Evolutionary conservation across 805 yeast species (phyloP).

Genomic region (Starmerella stigmatis): DNA sequence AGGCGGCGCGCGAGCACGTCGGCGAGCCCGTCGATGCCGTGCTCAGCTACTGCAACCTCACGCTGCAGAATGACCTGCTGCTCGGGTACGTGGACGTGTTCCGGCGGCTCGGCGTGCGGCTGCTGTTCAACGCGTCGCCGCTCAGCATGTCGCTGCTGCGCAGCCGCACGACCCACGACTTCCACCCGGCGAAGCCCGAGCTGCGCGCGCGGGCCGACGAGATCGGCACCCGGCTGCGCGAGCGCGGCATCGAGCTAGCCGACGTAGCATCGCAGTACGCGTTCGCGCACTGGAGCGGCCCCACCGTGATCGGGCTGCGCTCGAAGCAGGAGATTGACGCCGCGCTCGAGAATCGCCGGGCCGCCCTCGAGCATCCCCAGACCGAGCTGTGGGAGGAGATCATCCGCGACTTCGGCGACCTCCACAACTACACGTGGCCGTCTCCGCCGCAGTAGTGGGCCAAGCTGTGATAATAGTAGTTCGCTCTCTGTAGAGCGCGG

Average conservation of each 20-base stretch:
- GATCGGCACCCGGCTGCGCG: slow-evolving; percentile 40
- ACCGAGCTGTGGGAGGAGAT: slow-evolving; percentile 14
- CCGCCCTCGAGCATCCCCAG: slow-evolving; percentile 29
- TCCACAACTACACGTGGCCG: slow-evolving; percentile 17
- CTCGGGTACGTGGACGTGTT: slow-evolving; percentile 42
- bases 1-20: slow-evolving; percentile 37
- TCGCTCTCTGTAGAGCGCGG: too few species aligned
- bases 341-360: slow-evolving; percentile 52
- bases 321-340: slow-evolving; percentile 48
- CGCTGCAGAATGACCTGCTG: slow-evolving; percentile 60
- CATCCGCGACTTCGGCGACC: slow-evolving; percentile 16
- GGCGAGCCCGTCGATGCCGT: slow-evolving; percentile 64
- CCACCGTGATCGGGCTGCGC: slow-evolving; percentile 72
- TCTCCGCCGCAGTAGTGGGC: too few species aligned
- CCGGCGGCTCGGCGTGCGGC: slow-evolving; percentile 40
- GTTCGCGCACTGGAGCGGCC: slow-evolving; percentile 51
- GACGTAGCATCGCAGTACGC: slow-evolving; percentile 75
- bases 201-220: slow-evolving; percentile 39
- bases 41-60: slow-evolving; percentile 69
- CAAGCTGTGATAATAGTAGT: too few species aligned
- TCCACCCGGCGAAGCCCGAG: slow-evolving; percentile 69
- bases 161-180: slow-evolving; percentile 51
- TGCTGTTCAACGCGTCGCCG: slow-evolving; percentile 72
- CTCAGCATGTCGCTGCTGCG: slow-evolving; percentile 78
- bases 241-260: slow-evolving; percentile 54